Evolutionary conservation across 306 rosid species (phyloP), one percentile per base, ranked within the genome.

Genomic region (Malus fusca): DNA sequence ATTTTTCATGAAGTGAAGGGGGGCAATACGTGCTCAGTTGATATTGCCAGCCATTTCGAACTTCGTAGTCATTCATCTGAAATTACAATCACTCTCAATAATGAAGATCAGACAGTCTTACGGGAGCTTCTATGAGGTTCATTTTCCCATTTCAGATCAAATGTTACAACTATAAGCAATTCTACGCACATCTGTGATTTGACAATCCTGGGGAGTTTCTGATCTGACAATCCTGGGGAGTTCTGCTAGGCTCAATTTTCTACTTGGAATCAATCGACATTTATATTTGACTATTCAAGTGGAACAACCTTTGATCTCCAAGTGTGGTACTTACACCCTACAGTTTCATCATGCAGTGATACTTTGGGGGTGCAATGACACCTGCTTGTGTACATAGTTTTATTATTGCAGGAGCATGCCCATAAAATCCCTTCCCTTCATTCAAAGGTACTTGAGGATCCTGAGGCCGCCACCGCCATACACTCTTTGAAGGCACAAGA

Each of bases 341-440:
- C 55, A 82, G 71, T 84, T 92, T 90, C 99, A 92, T 89, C 91
- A 85, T 80, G 72, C 81, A 73, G 61, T 84, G 79, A 85, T 92
- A 96, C 80, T 88, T 89, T 4, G 72, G 18, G 48, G 96, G 99
- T 71, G 79, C 87, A 73, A 74, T 25, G 48, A 68, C 87, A 75
- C 97, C 98, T 21, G 90, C 92, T 73, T 85, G 85, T 48, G 83
- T 18, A 85, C 98, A 90, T 71, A 92, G 83, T 79, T 93, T 92
- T 82, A 96, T 78, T n/a, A 92, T 82, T 58, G 92, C 91, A 15
- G 96, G 98, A 26, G 88, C 81, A 62, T 87, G 93, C 37, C 97
- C 97, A 22, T 96, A 96, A 80, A 82, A 96, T 12, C 74, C 80
- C 82, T 81, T 88, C 69, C 89, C 86, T 82, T 87, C 90, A 61